Evolutionary conservation across 352 stramenopile genomes (phyloP).

Genomic region (Phytopythium helicoides): DNA sequence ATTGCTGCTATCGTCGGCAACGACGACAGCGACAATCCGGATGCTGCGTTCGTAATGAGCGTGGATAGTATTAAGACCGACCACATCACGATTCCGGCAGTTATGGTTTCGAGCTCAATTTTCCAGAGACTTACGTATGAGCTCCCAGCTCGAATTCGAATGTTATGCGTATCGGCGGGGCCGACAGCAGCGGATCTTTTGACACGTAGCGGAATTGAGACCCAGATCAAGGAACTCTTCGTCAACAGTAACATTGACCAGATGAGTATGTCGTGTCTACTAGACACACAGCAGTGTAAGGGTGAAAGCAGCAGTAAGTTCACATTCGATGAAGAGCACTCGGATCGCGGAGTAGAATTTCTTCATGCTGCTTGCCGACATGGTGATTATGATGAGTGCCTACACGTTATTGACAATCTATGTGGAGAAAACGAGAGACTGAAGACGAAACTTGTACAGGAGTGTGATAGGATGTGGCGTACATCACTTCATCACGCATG

Average conservation of each 20-base stretch:
- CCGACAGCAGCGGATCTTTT: slow-evolving; percentile 2
- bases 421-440: slow-evolving; percentile 4
- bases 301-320: background rate
- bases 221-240: too few species aligned
- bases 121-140: slow-evolving; percentile 35
- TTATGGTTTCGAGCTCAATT: slow-evolving; percentile 57
- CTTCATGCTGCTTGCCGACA: slow-evolving; percentile 33
- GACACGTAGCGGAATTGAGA: background rate
- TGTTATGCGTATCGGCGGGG: slow-evolving; percentile 43
- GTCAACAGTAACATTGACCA: too few species aligned
- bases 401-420: slow-evolving; percentile 29
- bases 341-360: background rate
- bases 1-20: slow-evolving; percentile 69
- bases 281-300: too few species aligned
- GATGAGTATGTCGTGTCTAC: too few species aligned
- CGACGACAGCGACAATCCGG: slow-evolving; percentile 40
- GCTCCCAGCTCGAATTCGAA: slow-evolving; percentile 14
- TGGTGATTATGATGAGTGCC: slow-evolving; percentile 40
- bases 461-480: slow-evolving; percentile 24
- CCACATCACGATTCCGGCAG: slow-evolving; percentile 62
- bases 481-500: slow-evolving; percentile 56
- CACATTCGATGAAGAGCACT: background rate
- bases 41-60: slow-evolving; percentile 72
- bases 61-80: slow-evolving; percentile 62
- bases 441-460: background rate